These are phyloP conservation scores for Heliocybe sulcata DNA, from an alignment of 1,284 basidiomycete species.

Conservation along the genomic window DNA sequence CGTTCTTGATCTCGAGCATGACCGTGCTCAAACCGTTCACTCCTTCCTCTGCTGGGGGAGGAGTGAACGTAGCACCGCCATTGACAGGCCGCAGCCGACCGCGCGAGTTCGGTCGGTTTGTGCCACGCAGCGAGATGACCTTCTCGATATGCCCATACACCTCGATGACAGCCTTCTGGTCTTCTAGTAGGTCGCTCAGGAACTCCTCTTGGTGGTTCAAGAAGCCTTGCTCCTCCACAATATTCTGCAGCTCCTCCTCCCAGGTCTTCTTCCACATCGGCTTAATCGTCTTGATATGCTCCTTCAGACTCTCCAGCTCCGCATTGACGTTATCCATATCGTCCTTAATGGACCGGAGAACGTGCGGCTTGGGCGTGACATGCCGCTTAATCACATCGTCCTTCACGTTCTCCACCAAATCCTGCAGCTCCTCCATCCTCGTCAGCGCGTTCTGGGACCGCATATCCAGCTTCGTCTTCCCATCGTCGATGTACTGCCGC, in stretches of 20 bases:
- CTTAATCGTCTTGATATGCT: slow-evolving; percentile 85
- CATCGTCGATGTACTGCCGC: slow-evolving; percentile 84
- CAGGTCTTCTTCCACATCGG: slow-evolving; percentile 99
- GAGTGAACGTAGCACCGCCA: slow-evolving; percentile 38
- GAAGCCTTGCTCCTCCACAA: slow-evolving; percentile 96
- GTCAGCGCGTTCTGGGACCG: slow-evolving; percentile 89
- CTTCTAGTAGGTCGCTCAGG: slow-evolving; percentile 82
- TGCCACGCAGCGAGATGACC: slow-evolving; percentile 71
- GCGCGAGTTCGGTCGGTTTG: slow-evolving; percentile 28
- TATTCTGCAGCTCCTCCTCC: slow-evolving; percentile 93
- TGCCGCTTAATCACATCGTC: slow-evolving; percentile 90
- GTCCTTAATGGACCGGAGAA: slow-evolving; percentile 69
- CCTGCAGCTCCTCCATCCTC: slow-evolving; percentile 90
- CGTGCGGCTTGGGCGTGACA: slow-evolving; percentile 72
- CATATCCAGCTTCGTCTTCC: slow-evolving; percentile 84
- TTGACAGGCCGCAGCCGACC: slow-evolving; percentile 16
- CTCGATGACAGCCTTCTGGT: slow-evolving; percentile 82
- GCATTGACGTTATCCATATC: slow-evolving; percentile 67
- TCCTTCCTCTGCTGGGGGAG: slow-evolving; percentile 56
- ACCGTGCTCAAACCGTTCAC: slow-evolving; percentile 63
- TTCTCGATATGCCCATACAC: slow-evolving; percentile 86
- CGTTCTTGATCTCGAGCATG: slow-evolving; percentile 81
- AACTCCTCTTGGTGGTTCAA: slow-evolving; percentile 90
- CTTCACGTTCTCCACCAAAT: slow-evolving; percentile 86
- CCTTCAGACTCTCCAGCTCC: slow-evolving; percentile 74